These are phyloP conservation scores for Forsythia viridissima DNA, from an alignment of 257 asterid species.

Conservation along the genomic window DNA sequence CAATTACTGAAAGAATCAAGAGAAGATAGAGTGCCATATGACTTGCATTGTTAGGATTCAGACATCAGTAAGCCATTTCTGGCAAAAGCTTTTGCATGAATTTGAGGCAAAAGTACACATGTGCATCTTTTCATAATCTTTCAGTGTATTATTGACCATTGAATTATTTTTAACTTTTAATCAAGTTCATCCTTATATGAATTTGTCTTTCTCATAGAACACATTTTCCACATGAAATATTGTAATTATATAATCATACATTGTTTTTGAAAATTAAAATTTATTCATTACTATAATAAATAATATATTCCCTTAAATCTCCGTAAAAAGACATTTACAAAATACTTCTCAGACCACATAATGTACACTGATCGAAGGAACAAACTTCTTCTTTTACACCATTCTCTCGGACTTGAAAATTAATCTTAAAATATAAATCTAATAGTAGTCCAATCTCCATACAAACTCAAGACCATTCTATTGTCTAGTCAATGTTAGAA, in stretches of 20 bases:
- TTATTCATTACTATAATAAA: too few relatives aligned
- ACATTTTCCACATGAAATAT: neutral
- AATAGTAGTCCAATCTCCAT: neutral
- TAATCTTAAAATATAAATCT: too few relatives aligned
- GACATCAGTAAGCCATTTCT: neutral
- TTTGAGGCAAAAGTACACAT: neutral
- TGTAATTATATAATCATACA: too few relatives aligned
- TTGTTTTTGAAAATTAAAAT: too few relatives aligned
- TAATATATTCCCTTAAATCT: too few relatives aligned
- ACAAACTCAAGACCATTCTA: too few relatives aligned
- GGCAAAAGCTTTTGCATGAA: neutral
- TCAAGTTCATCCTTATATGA: too few relatives aligned
- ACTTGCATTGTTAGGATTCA: neutral
- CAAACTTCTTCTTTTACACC: too few relatives aligned
- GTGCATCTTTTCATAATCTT: neutral
- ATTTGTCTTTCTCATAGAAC: too few relatives aligned
- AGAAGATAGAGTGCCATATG: neutral
- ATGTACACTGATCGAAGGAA: too few relatives aligned
- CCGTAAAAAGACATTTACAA: too few relatives aligned
- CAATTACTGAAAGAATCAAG: neutral
- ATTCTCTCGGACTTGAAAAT: neutral
- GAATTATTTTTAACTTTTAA: neutral
- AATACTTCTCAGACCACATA: too few relatives aligned
- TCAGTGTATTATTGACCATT: neutral
- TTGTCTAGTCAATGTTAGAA: neutral